Evolutionary conservation across 2,329 filamentous ascomycete genomes (phyloP).

Genomic region (Exophiala xenobiotica): DNA sequence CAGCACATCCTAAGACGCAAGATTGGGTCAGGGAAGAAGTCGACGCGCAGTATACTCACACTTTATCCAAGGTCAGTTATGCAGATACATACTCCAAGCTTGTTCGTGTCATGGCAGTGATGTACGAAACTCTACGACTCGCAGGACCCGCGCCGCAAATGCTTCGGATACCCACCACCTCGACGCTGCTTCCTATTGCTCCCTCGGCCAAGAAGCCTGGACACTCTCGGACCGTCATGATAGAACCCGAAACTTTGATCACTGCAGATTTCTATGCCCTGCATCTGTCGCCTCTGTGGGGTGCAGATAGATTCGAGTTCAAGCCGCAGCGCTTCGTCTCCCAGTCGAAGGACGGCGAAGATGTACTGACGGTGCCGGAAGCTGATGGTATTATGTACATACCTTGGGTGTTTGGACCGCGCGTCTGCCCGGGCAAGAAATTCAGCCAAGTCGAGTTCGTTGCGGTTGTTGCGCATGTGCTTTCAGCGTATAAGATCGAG

Average conservation of each 20-base stretch:
- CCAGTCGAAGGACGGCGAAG: background rate
- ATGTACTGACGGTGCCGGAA: background rate
- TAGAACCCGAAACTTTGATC: conserved; percentile 20
- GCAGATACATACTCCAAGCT: conserved; percentile 9
- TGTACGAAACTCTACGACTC: conserved; percentile 31
- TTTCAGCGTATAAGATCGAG: conserved; percentile 8
- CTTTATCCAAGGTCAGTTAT: conserved; percentile 9
- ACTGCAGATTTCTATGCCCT: conserved; percentile 2
- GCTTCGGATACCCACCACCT: background rate
- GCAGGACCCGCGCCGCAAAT: conserved; percentile 27
- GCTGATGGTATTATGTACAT: conserved; percentile 6
- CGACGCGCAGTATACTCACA: conserved; percentile 26
- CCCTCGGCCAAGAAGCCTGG: background rate
- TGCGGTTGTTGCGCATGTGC: conserved; percentile 30
- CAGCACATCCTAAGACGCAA: conserved; percentile 14
- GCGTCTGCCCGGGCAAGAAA: conserved; percentile 35
- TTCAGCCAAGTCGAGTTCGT: conserved; percentile 39
- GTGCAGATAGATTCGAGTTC: conserved; percentile 30
- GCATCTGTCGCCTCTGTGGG: conserved; percentile 28
- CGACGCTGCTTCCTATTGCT: background rate
- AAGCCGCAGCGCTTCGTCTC: conserved; percentile 36
- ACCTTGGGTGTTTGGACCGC: background rate
- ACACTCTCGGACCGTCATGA: background rate
- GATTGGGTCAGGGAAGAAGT: conserved; percentile 36
- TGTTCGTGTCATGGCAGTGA: conserved; percentile 7